Percentiles rank a stretch among this genome's conserved stretches.
Conservation (phyloP, 331 rosid species). For the Quercus phellos region DNA sequence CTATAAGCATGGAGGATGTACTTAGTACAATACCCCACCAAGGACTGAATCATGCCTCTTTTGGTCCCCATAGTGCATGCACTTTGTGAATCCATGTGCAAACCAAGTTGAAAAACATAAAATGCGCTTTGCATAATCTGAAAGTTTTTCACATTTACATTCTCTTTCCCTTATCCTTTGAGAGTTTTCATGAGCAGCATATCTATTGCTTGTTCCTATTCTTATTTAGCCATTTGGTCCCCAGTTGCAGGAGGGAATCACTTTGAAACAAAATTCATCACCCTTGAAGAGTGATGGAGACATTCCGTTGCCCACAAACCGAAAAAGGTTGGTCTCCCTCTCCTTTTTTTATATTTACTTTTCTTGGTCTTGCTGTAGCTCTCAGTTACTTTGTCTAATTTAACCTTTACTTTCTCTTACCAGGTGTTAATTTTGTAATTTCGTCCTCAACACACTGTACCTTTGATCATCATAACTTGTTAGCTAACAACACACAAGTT, state of each 20-base stretch:
- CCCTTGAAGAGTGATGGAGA: constrained; percentile 59
- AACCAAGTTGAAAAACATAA: constrained; percentile 18
- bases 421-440: constrained; percentile 56
- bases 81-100: constrained; percentile 17
- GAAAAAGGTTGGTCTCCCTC: constrained; percentile 61
- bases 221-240: constrained; percentile 70
- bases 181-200: constrained; percentile 32
- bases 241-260: constrained; percentile 57
- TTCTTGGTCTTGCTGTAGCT: constrained; percentile 55
- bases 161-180: constrained; percentile 30
- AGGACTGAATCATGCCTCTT: constrained; percentile 25
- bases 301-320: constrained; percentile 81
- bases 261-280: constrained; percentile 42
- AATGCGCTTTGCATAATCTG: constrained; percentile 24
- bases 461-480: constrained; percentile 38
- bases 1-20: constrained; percentile 31
- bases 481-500: constrained; percentile 35
- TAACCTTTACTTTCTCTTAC: constrained; percentile 42
- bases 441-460: constrained; percentile 47
- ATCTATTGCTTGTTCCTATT: constrained; percentile 32
- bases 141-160: constrained; percentile 25
- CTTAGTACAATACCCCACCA: constrained; percentile 11
- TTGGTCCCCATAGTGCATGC: constrained; percentile 1
- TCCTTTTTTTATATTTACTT: constrained; percentile 34
- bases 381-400: constrained; percentile 55